phyloP scores from a whole-genome alignment of 306 rosid species.

The Hylodesmum podocarpum region DNA sequence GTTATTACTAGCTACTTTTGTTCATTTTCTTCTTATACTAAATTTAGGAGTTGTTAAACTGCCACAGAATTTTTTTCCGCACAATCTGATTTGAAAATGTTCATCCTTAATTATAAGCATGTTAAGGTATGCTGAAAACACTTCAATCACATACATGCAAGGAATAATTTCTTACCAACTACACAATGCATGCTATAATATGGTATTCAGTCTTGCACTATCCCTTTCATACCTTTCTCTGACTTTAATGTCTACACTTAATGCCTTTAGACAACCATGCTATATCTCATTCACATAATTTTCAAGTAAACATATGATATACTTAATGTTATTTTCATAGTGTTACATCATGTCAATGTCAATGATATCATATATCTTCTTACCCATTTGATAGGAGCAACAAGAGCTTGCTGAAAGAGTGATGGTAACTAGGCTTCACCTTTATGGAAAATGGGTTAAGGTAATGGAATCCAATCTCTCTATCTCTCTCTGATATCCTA shows the following conservation, averaged over 20 bases:
- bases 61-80: neutral
- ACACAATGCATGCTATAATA: neutral
- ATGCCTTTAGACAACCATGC: neutral
- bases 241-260: neutral
- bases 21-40: neutral
- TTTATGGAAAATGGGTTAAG: slow-evolving; percentile 94
- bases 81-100: neutral
- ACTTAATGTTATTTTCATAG: neutral
- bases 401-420: slow-evolving; percentile 97
- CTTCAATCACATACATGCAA: no score
- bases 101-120: neutral
- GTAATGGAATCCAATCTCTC: slow-evolving; percentile 39
- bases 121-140: neutral
- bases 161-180: neutral
- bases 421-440: slow-evolving; percentile 92
- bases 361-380: slow-evolving; percentile 2
- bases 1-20: neutral
- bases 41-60: neutral
- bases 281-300: neutral
- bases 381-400: slow-evolving; percentile 57
- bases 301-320: neutral
- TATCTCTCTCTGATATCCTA: neutral
- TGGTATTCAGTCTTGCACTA: neutral
- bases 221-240: neutral
- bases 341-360: neutral